Conservation (phyloP, 305 asterid genomes). For the Rubia tinctorum region DNA sequence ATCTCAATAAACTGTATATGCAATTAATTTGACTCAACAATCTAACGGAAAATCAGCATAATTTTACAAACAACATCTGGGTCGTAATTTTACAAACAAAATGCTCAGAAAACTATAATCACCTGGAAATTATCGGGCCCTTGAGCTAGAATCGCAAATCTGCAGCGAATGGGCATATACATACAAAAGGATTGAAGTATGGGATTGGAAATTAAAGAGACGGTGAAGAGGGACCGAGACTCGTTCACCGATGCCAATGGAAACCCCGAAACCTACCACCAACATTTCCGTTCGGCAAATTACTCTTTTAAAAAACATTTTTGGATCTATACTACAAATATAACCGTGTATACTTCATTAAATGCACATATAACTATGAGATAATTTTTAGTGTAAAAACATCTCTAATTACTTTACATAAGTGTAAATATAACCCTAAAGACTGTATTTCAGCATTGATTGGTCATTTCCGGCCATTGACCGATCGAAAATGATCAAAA, state of each 20-base stretch:
- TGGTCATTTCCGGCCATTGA: too few relatives aligned
- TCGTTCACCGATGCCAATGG: background rate
- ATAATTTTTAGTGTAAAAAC: too few relatives aligned
- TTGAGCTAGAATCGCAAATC: background rate
- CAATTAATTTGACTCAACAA: background rate
- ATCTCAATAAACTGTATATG: background rate
- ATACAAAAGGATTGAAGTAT: background rate
- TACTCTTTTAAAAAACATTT: too few relatives aligned
- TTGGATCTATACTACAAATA: too few relatives aligned
- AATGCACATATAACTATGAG: too few relatives aligned
- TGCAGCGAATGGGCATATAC: background rate
- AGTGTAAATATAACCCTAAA: too few relatives aligned
- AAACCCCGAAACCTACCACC: too few relatives aligned
- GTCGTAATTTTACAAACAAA: background rate
- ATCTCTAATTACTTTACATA: too few relatives aligned
- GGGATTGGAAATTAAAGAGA: background rate
- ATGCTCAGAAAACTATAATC: slow-evolving; percentile 26
- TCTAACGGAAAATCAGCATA: background rate
- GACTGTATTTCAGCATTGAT: too few relatives aligned
- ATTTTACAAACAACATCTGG: background rate
- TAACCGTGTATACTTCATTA: too few relatives aligned
- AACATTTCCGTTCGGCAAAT: too few relatives aligned
- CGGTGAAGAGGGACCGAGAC: background rate
- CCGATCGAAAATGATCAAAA: too few relatives aligned
- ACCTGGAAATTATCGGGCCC: slow-evolving; percentile 27